A percentile compares a stretch with the other conserved stretches of the same genome.
Conservation (phyloP, 2,329 filamentous ascomycete species). For the Sporothrix humicola region DNA sequence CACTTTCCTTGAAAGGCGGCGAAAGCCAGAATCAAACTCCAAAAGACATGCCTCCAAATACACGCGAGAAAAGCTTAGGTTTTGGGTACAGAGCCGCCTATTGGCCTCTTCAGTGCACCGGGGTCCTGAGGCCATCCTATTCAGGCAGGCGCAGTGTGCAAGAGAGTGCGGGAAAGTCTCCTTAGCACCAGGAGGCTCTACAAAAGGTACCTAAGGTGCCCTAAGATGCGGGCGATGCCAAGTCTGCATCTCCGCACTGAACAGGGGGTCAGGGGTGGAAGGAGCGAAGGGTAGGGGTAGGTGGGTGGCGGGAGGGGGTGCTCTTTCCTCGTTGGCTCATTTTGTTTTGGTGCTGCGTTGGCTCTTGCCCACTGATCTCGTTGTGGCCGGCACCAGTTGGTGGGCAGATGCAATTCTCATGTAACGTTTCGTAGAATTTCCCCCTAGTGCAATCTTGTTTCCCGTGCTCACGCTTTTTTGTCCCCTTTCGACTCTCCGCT, state of each 20-base stretch:
- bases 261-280: neutral
- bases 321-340: conserved; percentile 3
- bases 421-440: conserved; percentile 36
- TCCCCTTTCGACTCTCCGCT: neutral
- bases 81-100: neutral
- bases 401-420: conserved; percentile 33
- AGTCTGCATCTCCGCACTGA: conserved; percentile 25
- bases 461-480: neutral
- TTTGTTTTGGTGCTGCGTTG: neutral
- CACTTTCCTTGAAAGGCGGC: neutral
- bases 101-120: neutral
- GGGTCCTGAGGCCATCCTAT: conserved; percentile 12
- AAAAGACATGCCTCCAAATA: neutral
- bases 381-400: neutral
- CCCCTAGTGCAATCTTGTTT: conserved; percentile 9
- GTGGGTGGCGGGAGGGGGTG: conserved; percentile 16
- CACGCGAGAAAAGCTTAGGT: neutral
- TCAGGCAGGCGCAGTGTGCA: conserved; percentile 27
- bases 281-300: conserved; percentile 6
- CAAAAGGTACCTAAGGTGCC: conserved; percentile 19
- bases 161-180: conserved; percentile 12
- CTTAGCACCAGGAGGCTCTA: conserved; percentile 24
- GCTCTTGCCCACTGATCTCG: conserved; percentile 9
- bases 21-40: neutral
- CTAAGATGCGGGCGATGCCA: neutral